Base-by-base conservation (phyloP, 805 yeast genomes). In the Kodamaea laetipori region DNA sequence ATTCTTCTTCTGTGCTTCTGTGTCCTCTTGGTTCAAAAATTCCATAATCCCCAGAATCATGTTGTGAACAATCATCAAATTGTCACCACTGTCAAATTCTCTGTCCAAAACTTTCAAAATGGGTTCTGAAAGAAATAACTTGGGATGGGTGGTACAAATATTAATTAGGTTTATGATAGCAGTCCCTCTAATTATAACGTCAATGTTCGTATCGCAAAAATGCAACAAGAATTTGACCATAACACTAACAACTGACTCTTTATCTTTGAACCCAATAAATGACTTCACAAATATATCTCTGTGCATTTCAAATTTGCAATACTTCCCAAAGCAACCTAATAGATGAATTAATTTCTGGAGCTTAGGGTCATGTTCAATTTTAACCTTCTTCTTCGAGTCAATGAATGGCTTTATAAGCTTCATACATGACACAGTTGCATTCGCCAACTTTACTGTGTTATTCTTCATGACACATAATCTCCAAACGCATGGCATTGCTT, bases 401-500 rank as follows among this genome's bases (percentile, higher is more conserved):
- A 78, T 55, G 50, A 61, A 81, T 0, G 82, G 82, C 32, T 67
- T 65, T 4, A 84, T 50, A 41, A 76, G 65, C 12, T 63, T 63
- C 47, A 87, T 57, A 30, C 89, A 78, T 0, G 90, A 80, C 0
- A 80, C 63, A 13, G 87, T 77, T 0, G 90, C 90, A 49, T 74
- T 78, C 0, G 81, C 77, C 4, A 86, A 53, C 48, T 77, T 77
- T 0, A 55, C 44, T 0, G 76, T 71, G 39, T 77, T 80, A 1
- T 69, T 63, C 31, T 73, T 67, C 52, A 76, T 61, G 2, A 50
- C 54, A 2, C 86, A 73, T 0, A 86, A 64, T 6, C 60, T 61
- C 84, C 89, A 81, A 3, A 80, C 62, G 44, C 87, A 73, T 1
- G 90, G 89, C 59, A 87, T 75, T 0, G 92, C 95, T 54, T 82